Conservation (phyloP, 352 stramenopile genomes). For the Lagenidium giganteum region DNA sequence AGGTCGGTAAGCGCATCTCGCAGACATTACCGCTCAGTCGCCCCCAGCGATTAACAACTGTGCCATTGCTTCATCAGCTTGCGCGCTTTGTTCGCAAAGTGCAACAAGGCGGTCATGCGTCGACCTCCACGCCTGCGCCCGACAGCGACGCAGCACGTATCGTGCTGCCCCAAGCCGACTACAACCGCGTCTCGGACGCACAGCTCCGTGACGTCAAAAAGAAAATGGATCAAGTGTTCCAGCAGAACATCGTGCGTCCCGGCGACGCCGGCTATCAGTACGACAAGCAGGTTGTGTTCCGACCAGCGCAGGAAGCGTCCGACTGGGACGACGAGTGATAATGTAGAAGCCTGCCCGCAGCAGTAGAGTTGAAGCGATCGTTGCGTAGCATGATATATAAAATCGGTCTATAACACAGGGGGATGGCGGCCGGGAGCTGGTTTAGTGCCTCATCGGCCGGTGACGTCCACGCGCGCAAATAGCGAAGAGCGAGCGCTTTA, state of each 20-base stretch:
- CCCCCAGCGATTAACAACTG: neutral
- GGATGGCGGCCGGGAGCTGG: too few species aligned
- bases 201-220: conserved; percentile 48
- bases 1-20: conserved; percentile 20
- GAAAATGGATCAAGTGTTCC: conserved; percentile 56
- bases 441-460: too few species aligned
- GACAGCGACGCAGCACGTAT: too few species aligned
- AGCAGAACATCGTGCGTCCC: conserved; percentile 39
- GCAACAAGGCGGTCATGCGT: too few species aligned
- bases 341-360: too few species aligned
- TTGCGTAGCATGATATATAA: too few species aligned
- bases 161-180: conserved; percentile 49
- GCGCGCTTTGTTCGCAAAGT: conserved; percentile 23
- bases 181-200: conserved; percentile 58
- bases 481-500: too few species aligned
- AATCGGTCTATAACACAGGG: too few species aligned
- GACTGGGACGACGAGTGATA: conserved; percentile 59
- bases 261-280: conserved; percentile 44
- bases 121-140: too few species aligned
- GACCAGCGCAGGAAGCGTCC: conserved; percentile 25
- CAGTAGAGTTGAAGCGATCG: too few species aligned
- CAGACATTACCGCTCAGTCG: too few species aligned
- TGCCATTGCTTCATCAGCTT: neutral
- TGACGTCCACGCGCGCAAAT: too few species aligned
- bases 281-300: conserved; percentile 55